Base-by-base conservation (phyloP, 305 asterid genomes). In the Solanum hybrid region DNA sequence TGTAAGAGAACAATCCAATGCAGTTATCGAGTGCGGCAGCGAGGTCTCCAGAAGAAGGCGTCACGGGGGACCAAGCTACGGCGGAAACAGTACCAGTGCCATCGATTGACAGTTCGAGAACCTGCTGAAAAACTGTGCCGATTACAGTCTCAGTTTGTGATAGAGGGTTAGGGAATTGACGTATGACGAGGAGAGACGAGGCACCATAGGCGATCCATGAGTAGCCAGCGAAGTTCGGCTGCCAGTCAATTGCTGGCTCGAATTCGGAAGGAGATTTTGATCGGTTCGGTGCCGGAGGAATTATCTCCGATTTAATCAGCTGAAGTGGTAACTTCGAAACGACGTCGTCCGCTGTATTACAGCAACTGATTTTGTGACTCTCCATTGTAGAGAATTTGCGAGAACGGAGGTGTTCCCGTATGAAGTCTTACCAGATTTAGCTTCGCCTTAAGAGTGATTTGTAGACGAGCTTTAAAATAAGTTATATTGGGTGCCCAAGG, bases 201-300 rank as follows among this genome's bases (percentile, higher is more conserved):
- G 99, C 98, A 51, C 94, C 99, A 88, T 96, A 97, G 14, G 98
- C 99, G 92, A 97, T 92, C 99, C 99, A 97, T 90, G 99, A 94
- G 92, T 95, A 93, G 3, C 96, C 96, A 86, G 94, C 92, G 90
- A 97, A 97, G 93, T 96, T 96, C 90, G 89, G 92, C 39, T 96
- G 90, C 93, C 96, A 96, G 90, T 96, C 99, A 89, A 94, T 95
- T 40, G 93, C 89, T 24, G 97, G 92, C 84, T 90, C 95, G 90
- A 94, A 90, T 91, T 92, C 95, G 83, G 94, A 39, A 8, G 34
- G 40, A 20, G 90, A 81, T 82, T 29, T 89, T 83, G 94, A 87
- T 81, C 94, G 93, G 77, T 94, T 90, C 33, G 96, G 97, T 8
- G 96, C 95, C 13, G 99, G 98, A 39, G 99, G 98, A 57, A 95